A percentile compares a stretch with the other conserved stretches of the same genome.
Evolutionary conservation across 305 asterid genomes (phyloP).

Genomic region (Rubia balearica): DNA sequence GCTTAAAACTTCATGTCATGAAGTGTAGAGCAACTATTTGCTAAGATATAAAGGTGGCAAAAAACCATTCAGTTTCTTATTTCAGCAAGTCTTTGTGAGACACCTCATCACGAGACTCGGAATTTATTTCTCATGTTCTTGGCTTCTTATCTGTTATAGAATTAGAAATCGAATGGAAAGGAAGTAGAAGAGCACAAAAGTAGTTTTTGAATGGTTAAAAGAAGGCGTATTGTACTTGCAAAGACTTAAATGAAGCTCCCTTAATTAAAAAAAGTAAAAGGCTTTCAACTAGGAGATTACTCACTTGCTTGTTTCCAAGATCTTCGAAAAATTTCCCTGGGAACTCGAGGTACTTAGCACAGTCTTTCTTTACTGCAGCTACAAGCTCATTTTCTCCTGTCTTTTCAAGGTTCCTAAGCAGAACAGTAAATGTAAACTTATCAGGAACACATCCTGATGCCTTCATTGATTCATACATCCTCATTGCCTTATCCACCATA

Average conservation of each 20-base stretch:
- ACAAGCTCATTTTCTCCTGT: constrained; percentile 47
- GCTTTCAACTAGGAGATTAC: constrained; percentile 14
- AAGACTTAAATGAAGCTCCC: background rate
- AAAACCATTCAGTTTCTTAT: background rate
- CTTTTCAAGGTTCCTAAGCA: constrained; percentile 60
- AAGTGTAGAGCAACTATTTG: too few relatives aligned
- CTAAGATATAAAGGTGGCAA: background rate
- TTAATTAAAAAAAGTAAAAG: background rate
- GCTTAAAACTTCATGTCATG: too few relatives aligned
- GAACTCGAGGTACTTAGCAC: constrained; percentile 45
- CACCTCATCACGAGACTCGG: background rate
- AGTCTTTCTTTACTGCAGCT: constrained; percentile 46
- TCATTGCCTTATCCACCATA: constrained; percentile 56
- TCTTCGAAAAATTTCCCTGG: constrained; percentile 48
- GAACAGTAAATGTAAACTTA: constrained; percentile 49
- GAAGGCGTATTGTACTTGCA: background rate
- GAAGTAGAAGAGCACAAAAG: background rate
- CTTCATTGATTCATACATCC: constrained; percentile 55
- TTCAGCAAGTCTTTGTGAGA: too few relatives aligned
- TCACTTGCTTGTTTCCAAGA: constrained; percentile 44
- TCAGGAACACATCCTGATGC: constrained; percentile 60
- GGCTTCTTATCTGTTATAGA: background rate
- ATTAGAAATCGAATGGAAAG: background rate
- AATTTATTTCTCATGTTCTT: background rate
- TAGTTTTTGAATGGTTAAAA: background rate